Evolutionary conservation across 805 yeast genomes (phyloP), one percentile per base, ranked within the genome.

Genomic region (Saturnispora bothae): DNA sequence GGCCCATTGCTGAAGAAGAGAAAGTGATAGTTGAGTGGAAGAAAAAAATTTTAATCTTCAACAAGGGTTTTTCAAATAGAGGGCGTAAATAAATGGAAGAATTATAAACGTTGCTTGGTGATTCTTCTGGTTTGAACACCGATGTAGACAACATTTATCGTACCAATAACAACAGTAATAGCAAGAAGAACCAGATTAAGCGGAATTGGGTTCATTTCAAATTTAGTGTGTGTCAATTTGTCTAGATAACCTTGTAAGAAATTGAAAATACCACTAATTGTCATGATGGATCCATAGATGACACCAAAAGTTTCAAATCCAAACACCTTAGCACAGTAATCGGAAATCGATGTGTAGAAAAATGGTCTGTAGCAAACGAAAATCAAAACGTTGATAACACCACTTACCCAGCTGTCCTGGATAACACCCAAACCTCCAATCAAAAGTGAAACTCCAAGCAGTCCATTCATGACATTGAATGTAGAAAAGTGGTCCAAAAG

Each of bases 241-340:
- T 72, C 78, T 48, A 72, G 60, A 12, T 56, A 47, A 19, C 66
- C 56, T 50, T 72, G 78, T 29, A 59, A 52, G 43, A 66, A 68
- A 49, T 72, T 72, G 51, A 69, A 54, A 14, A 69, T 45, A 27
- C 78, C 78, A 1, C 76, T 65, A 18, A 68, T 57, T 31, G 74
- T 66, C 57, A 71, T 69, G 23, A 71, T 68, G 15, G 72, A 55
- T n/a, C 78, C 78, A 48, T 73, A 73, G 21, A 73, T 66, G 1
- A 75, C 68, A 28, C 81, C 78, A 51, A 73, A 70, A 9, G 78
- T 71, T 48, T 72, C 76, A 45, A 69, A 66, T 1, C 81, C 80
- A 52, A 74, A 76, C 34, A 71, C 76, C 52, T 76, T 77, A 20
- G 81, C 76, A 49, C 78, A 72, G 49, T 64, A 68, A 50, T 72